phyloP scores from a whole-genome alignment of 768 basidiomycete genomes.

The Pleurotus tuber-regium region DNA sequence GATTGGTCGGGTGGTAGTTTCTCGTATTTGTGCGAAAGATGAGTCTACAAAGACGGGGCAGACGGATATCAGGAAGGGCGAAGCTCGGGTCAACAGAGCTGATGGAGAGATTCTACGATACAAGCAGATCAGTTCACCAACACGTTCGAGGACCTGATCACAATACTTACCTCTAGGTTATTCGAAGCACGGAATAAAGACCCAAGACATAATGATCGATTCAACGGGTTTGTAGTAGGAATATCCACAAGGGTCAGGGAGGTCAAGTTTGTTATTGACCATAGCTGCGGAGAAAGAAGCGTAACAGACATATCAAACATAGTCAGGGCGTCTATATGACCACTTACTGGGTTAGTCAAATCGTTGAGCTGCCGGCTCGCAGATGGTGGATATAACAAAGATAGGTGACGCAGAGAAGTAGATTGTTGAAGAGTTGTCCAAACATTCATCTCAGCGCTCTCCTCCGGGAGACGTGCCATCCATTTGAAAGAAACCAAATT shows the following conservation, averaged over 20 bases:
- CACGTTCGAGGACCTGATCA: background rate
- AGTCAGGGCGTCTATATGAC: background rate
- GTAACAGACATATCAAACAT: background rate
- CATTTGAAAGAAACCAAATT: background rate
- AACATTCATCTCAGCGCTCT: background rate
- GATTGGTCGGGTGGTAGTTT: background rate
- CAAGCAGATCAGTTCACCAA: background rate
- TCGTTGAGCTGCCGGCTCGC: background rate
- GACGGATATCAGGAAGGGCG: background rate
- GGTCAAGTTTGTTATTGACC: conserved; percentile 1
- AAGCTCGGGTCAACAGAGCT: background rate
- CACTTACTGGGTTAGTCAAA: conserved; percentile 1
- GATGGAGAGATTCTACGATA: background rate
- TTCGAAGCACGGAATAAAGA: background rate
- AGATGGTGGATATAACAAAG: background rate
- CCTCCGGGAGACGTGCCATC: background rate
- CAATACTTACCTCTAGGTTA: background rate
- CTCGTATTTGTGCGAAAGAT: background rate
- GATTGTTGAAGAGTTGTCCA: background rate
- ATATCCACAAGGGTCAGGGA: background rate
- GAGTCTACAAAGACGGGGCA: background rate
- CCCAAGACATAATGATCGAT: background rate
- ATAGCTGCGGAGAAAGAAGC: background rate
- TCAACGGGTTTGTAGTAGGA: background rate
- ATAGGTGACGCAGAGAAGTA: background rate